Percentiles rank a stretch among this genome's conserved stretches.
Evolutionary conservation across 2,329 filamentous ascomycete species (phyloP).

Genomic region (Fusarium scirpi): DNA sequence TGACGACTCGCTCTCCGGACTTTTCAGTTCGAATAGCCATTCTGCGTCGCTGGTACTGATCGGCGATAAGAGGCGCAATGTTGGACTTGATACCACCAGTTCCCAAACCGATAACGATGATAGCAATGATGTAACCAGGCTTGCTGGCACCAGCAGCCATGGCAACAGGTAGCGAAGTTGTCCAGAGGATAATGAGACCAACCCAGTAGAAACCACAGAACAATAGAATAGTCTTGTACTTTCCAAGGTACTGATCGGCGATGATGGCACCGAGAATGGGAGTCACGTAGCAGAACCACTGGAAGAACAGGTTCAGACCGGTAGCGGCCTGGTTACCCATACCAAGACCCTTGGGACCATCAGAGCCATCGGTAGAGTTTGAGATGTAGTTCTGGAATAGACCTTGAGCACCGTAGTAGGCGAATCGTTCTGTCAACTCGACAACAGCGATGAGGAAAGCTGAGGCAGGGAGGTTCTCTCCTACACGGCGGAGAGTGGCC

Average conservation of each 20-base stretch:
- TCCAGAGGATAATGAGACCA: conserved; percentile 66
- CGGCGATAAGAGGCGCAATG: conserved; percentile 68
- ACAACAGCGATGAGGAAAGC: conserved; percentile 69
- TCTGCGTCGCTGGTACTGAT: conserved; percentile 70
- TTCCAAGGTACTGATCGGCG: conserved; percentile 68
- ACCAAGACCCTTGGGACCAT: conserved; percentile 64
- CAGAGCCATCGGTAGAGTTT: conserved; percentile 50
- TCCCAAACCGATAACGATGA: conserved; percentile 73
- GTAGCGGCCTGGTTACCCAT: conserved; percentile 67
- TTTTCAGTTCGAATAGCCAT: conserved; percentile 63
- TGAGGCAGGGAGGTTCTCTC: conserved; percentile 66
- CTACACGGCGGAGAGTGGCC: conserved; percentile 62
- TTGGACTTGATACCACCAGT: conserved; percentile 79
- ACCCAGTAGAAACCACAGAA: conserved; percentile 69
- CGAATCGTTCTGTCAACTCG: conserved; percentile 68
- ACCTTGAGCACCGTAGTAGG: conserved; percentile 66
- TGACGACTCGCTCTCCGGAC: conserved; percentile 69
- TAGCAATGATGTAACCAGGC: conserved; percentile 64
- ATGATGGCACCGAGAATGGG: conserved; percentile 65
- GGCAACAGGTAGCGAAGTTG: conserved; percentile 59
- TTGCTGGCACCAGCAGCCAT: conserved; percentile 57
- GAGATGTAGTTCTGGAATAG: conserved; percentile 68
- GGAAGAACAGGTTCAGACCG: conserved; percentile 67
- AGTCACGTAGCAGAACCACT: conserved; percentile 62
- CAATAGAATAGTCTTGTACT: conserved; percentile 71